A percentile compares a stretch with the other conserved stretches of the same genome.
phyloP scores from a whole-genome alignment of 306 rosid species.

The Quercus agrifolia region DNA sequence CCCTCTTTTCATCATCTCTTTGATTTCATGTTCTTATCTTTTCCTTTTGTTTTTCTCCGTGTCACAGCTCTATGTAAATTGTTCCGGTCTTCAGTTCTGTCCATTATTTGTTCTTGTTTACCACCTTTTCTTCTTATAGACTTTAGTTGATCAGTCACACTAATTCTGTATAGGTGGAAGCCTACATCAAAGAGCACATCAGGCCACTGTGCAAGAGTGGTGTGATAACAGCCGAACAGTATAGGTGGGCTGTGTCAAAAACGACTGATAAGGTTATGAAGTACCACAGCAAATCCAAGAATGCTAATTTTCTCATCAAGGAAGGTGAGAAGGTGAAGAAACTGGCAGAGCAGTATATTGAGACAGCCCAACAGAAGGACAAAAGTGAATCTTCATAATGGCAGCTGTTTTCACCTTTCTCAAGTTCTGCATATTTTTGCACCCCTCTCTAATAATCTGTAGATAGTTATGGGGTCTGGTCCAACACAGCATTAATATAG shows the following conservation, averaged over 20 bases:
- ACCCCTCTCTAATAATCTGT: conserved; percentile 13
- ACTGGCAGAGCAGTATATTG: conserved; percentile 88
- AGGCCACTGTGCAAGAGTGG: conserved; percentile 96
- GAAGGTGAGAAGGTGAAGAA: conserved; percentile 99
- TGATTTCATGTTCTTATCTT: background rate
- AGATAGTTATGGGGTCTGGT: conserved; percentile 15
- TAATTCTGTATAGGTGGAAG: conserved; percentile 67
- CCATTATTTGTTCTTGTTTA: background rate
- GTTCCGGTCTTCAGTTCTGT: background rate
- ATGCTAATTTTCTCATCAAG: conserved; percentile 86
- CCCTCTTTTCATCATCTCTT: conserved; percentile 8
- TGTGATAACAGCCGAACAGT: conserved; percentile 81
- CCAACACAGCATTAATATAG: conserved; percentile 3
- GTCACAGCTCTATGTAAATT: background rate
- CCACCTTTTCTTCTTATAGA: background rate
- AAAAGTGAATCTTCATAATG: conserved; percentile 29
- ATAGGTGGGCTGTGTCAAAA: conserved; percentile 86
- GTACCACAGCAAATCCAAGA: conserved; percentile 79
- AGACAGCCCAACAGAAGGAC: conserved; percentile 71
- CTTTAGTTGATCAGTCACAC: conserved; percentile 4
- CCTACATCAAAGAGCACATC: conserved; percentile 89
- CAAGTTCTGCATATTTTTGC: conserved; percentile 13
- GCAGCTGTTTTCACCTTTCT: background rate
- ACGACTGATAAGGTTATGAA: conserved; percentile 92
- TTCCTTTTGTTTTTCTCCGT: background rate